A percentile compares a stretch with the other conserved stretches of the same genome.
Conservation (phyloP, 2,329 filamentous ascomycete species). For the Pseudocercospora fuligena region DNA sequence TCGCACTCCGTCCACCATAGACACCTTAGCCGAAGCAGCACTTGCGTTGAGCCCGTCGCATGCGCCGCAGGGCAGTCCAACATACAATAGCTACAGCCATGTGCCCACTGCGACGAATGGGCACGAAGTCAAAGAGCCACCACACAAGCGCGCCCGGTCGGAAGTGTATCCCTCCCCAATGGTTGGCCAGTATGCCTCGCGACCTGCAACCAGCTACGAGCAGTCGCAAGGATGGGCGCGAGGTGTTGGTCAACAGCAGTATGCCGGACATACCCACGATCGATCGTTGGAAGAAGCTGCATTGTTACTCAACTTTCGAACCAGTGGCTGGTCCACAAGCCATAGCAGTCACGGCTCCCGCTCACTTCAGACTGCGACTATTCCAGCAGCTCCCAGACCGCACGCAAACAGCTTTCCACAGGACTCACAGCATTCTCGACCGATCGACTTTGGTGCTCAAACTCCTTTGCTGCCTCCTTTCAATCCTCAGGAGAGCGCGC, state of each 20-base stretch:
- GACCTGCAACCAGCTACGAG: conserved; percentile 55
- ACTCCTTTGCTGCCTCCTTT: conserved; percentile 36
- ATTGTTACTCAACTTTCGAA: conserved; percentile 51
- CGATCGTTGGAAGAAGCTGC: conserved; percentile 52
- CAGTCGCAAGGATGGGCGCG: conserved; percentile 38
- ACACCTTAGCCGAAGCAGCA: conserved; percentile 51
- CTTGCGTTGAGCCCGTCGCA: conserved; percentile 45
- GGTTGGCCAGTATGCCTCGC: conserved; percentile 43
- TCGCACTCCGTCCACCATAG: conserved; percentile 46
- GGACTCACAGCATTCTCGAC: conserved; percentile 30
- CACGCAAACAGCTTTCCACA: conserved; percentile 42
- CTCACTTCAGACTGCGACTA: conserved; percentile 1
- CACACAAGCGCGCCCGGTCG: conserved; percentile 65
- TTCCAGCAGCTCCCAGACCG: conserved; percentile 26
- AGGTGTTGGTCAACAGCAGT: conserved; percentile 19
- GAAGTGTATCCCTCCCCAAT: conserved; percentile 58
- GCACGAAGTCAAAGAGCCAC: conserved; percentile 51
- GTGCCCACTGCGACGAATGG: conserved; percentile 30
- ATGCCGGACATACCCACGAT: conserved; percentile 31
- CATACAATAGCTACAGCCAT: conserved; percentile 29
- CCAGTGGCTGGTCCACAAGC: conserved; percentile 34
- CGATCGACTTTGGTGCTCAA: conserved; percentile 26
- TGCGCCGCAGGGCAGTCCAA: conserved; percentile 20
- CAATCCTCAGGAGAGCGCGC: conserved; percentile 28
- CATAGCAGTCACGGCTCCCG: conserved; percentile 11